These are phyloP conservation scores for Cutaneotrichosporon sp. DNA, from an alignment of 1,284 basidiomycete genomes.

Conservation along the genomic window DNA sequence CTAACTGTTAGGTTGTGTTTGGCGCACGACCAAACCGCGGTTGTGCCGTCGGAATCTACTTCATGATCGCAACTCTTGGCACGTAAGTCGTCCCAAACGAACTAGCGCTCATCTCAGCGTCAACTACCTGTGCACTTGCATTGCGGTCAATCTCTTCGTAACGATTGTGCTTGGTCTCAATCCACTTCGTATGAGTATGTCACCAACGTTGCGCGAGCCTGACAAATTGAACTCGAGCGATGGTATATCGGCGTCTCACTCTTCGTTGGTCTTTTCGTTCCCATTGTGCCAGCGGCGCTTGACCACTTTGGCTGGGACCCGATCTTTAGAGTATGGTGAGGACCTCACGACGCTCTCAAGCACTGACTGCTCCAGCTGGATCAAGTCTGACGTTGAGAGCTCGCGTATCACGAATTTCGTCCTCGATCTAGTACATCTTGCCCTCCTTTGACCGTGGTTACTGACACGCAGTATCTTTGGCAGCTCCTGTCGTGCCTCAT, in stretches of 20 bases:
- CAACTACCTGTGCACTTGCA: constrained; percentile 35
- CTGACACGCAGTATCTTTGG: constrained; percentile 29
- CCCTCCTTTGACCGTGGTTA: neutral
- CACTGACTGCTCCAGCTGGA: constrained; percentile 14
- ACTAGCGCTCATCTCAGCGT: constrained; percentile 19
- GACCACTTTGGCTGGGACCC: constrained; percentile 26
- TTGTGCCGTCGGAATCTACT: constrained; percentile 29
- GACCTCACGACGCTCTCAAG: neutral
- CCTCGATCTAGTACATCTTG: constrained; percentile 22
- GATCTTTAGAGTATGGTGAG: constrained; percentile 12
- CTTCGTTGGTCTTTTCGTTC: constrained; percentile 18
- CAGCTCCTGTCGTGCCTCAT: constrained; percentile 30
- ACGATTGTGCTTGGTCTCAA: constrained; percentile 35
- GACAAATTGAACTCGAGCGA: constrained; percentile 5
- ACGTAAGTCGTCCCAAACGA: constrained; percentile 19
- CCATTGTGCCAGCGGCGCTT: constrained; percentile 20
- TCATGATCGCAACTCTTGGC: constrained; percentile 27
- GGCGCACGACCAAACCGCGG: constrained; percentile 2
- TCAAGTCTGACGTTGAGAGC: constrained; percentile 6
- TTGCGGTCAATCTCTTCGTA: constrained; percentile 35
- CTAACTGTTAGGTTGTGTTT: constrained; percentile 4
- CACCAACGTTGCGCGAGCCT: neutral
- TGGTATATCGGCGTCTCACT: constrained; percentile 23
- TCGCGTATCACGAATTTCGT: constrained; percentile 22
- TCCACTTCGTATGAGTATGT: constrained; percentile 19